These are phyloP conservation scores for Talaromyces stipitatus DNA, from an alignment of 495 filamentous ascomycete species.

Conservation along the genomic window DNA sequence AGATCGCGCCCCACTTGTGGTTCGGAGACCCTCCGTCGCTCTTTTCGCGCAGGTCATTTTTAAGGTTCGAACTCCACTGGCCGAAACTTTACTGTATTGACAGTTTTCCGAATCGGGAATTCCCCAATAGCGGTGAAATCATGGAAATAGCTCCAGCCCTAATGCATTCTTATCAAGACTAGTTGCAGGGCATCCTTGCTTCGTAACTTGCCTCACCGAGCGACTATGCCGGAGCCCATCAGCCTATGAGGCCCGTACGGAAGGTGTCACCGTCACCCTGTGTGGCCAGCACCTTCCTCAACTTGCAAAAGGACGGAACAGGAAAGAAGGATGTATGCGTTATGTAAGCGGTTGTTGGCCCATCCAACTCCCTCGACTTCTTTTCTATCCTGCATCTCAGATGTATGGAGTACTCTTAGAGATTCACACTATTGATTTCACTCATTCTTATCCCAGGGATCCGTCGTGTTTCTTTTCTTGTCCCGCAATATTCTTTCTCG, in stretches of 20 bases:
- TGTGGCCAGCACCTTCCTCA: background rate
- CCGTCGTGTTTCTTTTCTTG: background rate
- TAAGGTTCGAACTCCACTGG: background rate
- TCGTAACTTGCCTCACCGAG: too few species aligned
- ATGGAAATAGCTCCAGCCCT: background rate
- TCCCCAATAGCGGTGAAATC: background rate
- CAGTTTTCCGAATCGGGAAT: background rate
- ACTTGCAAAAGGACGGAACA: background rate
- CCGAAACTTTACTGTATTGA: background rate
- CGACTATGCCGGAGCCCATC: background rate
- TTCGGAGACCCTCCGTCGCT: too few species aligned
- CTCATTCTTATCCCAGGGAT: background rate
- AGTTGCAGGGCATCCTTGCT: background rate
- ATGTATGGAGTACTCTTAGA: background rate
- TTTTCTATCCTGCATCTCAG: background rate
- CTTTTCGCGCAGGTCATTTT: background rate
- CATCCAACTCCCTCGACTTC: background rate
- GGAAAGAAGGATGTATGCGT: background rate
- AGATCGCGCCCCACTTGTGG: background rate
- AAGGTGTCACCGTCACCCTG: background rate
- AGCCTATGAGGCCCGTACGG: background rate
- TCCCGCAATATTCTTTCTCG: background rate
- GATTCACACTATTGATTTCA: conserved; percentile 1
- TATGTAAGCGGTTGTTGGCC: background rate
- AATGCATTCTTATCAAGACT: too few species aligned